These are phyloP conservation scores for Dianthus caryophyllus DNA, from an alignment of 148 eudicot species.

Conservation along the genomic window DNA sequence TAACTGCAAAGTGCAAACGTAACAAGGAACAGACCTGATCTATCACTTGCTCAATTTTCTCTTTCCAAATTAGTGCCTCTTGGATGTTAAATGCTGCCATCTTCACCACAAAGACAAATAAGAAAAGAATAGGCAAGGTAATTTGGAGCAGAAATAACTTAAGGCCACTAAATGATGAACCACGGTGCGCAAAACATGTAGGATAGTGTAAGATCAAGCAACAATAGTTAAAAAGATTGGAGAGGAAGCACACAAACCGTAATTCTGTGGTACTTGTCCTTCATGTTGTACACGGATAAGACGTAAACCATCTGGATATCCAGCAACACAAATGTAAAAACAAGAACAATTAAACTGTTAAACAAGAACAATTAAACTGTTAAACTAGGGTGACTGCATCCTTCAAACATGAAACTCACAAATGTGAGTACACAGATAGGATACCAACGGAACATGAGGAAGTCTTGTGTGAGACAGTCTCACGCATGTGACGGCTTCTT, in stretches of 20 bases:
- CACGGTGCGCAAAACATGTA: neutral
- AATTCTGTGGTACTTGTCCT: constrained; percentile 85
- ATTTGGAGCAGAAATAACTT: neutral
- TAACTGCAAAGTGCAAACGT: constrained; percentile 8
- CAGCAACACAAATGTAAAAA: constrained; percentile 7
- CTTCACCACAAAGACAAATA: constrained; percentile 41
- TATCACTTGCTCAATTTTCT: constrained; percentile 86
- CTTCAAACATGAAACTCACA: neutral
- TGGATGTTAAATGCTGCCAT: constrained; percentile 99
- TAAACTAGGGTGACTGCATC: neutral
- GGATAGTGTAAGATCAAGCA: neutral
- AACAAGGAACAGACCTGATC: constrained; percentile 56
- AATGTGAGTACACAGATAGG: constrained; percentile 5
- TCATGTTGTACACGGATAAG: constrained; percentile 86
- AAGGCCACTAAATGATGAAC: no score
- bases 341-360: neutral
- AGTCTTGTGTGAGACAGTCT: no score
- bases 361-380: neutral
- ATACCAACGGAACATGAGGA: no score
- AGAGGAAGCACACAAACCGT: constrained; percentile 48
- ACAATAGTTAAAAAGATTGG: constrained; percentile 11
- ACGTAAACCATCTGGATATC: constrained; percentile 89
- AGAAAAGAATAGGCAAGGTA: constrained; percentile 11
- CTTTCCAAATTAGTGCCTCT: constrained; percentile 97
- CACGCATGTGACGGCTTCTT: no score